Conservation (phyloP, 1,139 yeast species). For the Geotrichum histeridarum region DNA sequence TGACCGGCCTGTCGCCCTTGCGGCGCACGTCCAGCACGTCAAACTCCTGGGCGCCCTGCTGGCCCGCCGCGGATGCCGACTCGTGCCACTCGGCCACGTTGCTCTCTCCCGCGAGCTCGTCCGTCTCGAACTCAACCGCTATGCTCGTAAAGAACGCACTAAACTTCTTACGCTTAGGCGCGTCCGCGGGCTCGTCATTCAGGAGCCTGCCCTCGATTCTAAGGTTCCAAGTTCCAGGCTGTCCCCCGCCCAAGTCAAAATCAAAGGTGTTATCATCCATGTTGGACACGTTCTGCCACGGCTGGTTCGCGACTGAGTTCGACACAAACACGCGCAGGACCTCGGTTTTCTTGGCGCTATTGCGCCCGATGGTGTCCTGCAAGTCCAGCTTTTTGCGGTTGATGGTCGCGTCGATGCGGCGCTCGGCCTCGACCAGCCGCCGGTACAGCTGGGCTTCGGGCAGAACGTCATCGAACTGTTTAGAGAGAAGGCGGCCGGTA, state of each 20-base stretch:
- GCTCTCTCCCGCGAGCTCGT: conserved; percentile 35
- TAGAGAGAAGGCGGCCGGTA: conserved; percentile 65
- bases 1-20: conserved; percentile 61
- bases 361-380: conserved; percentile 56
- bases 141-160: conserved; percentile 79
- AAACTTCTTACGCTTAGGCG: conserved; percentile 53
- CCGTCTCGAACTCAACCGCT: conserved; percentile 63
- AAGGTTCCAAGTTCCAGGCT: conserved; percentile 71
- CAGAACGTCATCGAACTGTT: conserved; percentile 53
- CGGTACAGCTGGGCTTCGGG: conserved; percentile 74
- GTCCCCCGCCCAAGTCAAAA: conserved; percentile 31
- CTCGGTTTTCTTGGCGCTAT: conserved; percentile 43
- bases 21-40: conserved; percentile 89
- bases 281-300: conserved; percentile 61
- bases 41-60: conserved; percentile 43
- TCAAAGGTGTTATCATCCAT: conserved; percentile 38
- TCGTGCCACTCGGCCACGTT: conserved; percentile 67
- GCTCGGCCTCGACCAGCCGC: conserved; percentile 70
- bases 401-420: conserved; percentile 70
- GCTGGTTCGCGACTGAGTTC: conserved; percentile 78
- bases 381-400: conserved; percentile 80
- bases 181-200: conserved; percentile 39
- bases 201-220: conserved; percentile 81
- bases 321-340: conserved; percentile 76
- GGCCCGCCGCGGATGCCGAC: conserved; percentile 21